Base-by-base conservation (phyloP, 2,329 filamentous ascomycete genomes). In the Penicillium sp. region DNA sequence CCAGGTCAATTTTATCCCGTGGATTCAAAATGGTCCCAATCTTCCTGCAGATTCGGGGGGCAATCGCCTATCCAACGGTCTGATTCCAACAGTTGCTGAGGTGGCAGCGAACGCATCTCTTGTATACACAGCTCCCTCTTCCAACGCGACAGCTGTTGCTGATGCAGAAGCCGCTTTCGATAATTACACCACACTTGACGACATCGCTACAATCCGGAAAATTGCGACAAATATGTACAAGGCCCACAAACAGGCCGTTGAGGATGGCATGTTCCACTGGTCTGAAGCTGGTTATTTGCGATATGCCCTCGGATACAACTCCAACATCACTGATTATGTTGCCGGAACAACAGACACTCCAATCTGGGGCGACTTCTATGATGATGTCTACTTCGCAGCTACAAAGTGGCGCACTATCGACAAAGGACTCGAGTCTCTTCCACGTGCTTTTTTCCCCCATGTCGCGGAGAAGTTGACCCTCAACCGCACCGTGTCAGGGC, bases 321-420 rank as follows among this genome's bases (percentile, higher is more conserved):
- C 81, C 11, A 85, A 86, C 64, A 80, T 81, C 62, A 85, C 82
- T 1, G 83, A 88, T 61, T 74, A 82, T 6, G 78, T 79, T 1
- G 80, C 79, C 7, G 77, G 73, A 21, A 70, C 78, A 2, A 73
- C 72, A 0, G 72, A 74, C 9, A 75, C 77, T 9, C 79, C 77
- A 50, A 86, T 72, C 9, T 72, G 85, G 71, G 76, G 80, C 8
- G 76, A 75, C 62, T 67, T 82, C 14, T 85, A 85, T 61, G 86
- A 88, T 2, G 75, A 75, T 5, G 76, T 84, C 5, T 89, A 88
- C 71, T 88, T 88, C 67, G 66, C 70, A 1, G 85, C 86, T 0
- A 82, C 82, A 0, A 77, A 78, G 4, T 89, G 84, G 84, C 78
- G 76, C n/a, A 89, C 87, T 3, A 88, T 90, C 60, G 84, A 90